A percentile compares a stretch with the other conserved stretches of the same genome.
phyloP scores from a whole-genome alignment of 306 rosid genomes.

The Lathyrus sativus region DNA sequence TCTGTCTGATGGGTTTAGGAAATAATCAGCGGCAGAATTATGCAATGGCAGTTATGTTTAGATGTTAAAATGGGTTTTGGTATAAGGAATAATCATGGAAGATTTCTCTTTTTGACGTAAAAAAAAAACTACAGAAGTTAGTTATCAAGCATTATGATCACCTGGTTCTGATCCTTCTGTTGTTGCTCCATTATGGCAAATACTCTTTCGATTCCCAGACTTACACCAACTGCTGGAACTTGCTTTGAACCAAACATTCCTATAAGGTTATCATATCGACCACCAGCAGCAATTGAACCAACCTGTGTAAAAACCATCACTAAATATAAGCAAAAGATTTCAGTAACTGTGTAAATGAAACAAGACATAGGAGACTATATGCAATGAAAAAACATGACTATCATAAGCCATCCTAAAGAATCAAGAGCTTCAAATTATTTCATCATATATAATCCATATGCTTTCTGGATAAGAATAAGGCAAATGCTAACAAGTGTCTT shows the following conservation, averaged over 20 bases:
- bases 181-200: constrained; percentile 86
- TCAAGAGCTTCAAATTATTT: constrained; percentile 23
- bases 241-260: constrained; percentile 91
- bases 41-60: background rate
- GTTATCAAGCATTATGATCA: constrained; percentile 38
- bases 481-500: background rate
- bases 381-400: constrained; percentile 17
- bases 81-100: constrained; percentile 21
- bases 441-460: background rate
- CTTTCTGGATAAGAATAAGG: constrained; percentile 4
- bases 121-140: constrained; percentile 3
- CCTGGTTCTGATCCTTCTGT: constrained; percentile 75
- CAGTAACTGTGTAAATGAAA: background rate
- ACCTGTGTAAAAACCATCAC: constrained; percentile 52
- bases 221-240: constrained; percentile 93
- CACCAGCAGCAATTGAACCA: constrained; percentile 96
- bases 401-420: constrained; percentile 12
- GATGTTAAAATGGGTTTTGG: background rate
- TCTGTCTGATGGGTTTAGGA: background rate
- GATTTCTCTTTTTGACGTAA: constrained; percentile 1
- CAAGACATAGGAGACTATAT: background rate
- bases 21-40: background rate
- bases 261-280: constrained; percentile 89
- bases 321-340: constrained; percentile 1
- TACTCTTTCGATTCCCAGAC: constrained; percentile 96